Percentiles rank a stretch among this genome's conserved stretches.
These are phyloP conservation scores for Silybum marianum DNA, from an alignment of 129 eudicot species.

Conservation along the genomic window DNA sequence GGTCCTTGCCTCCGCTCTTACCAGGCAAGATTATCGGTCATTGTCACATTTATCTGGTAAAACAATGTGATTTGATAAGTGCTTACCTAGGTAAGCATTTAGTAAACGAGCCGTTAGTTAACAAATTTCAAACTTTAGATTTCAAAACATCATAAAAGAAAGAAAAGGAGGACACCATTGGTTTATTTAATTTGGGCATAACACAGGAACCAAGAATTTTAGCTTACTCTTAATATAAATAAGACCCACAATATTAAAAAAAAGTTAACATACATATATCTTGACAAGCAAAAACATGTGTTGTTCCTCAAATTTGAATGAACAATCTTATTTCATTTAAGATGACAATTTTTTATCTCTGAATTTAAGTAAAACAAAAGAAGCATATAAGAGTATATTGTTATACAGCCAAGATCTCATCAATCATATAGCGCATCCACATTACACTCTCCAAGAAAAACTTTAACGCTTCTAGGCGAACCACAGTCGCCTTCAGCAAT, in stretches of 20 bases:
- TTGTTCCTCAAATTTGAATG: neutral
- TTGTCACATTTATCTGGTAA: too few relatives aligned
- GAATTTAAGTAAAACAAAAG: neutral
- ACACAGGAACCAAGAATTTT: neutral
- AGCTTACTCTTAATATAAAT: neutral
- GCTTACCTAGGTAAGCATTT: too few relatives aligned
- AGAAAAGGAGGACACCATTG: neutral
- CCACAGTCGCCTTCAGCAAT: slow-evolving; percentile 95
- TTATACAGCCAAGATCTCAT: neutral
- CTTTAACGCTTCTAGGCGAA: slow-evolving; percentile 83
- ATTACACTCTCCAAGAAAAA: slow-evolving; percentile 88
- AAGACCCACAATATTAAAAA: neutral
- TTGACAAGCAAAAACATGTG: slow-evolving; percentile 1
- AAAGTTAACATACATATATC: neutral
- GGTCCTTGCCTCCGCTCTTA: too few relatives aligned
- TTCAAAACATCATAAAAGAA: too few relatives aligned
- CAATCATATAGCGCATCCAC: slow-evolving; percentile 67
- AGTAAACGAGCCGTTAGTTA: too few relatives aligned
- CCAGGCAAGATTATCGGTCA: too few relatives aligned
- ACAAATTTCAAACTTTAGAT: too few relatives aligned
- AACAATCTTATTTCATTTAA: neutral
- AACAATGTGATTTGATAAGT: too few relatives aligned
- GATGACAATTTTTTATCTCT: neutral
- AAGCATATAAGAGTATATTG: neutral
- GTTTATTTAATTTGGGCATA: neutral